Base-by-base conservation (phyloP, 169 alveolate species). In the Plasmodium gonderi region DNA sequence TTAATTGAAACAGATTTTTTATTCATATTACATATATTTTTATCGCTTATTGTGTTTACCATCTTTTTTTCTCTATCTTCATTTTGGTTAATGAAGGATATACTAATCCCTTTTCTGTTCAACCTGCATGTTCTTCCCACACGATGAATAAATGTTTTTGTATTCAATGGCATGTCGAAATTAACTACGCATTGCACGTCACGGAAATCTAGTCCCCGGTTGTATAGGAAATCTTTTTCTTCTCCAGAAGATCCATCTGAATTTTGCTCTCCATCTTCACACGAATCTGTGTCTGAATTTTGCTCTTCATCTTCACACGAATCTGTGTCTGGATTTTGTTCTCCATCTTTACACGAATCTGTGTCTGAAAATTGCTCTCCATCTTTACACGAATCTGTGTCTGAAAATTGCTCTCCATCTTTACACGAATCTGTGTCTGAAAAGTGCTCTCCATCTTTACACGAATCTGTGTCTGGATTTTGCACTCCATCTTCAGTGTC, bases 91-190 rank as follows among this genome's bases (percentile, higher is more conserved):
- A 96, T 81, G 90, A 96, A 95, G 54, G 96, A 89, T 67, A 96
- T 80, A 36, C 95, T 95, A 51, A 95, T 97, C 9, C 99, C 99
- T 67, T 95, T 92, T 17, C 94, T 97, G 11, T 99, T 99, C 0
- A 99, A 99, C 77, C 99, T 96, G 17, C 99, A 99, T n/a, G 99
- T 98, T 87, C 99, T 97, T 9, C 99, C 99, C 29, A 98, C 97
- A 91, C 99, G 97, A 95, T 99, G 99, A 49, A 99, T 97, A 94
- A 99, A 99, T 79, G 97, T 97, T 47, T 98, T 97, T 23, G 97
- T 95, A 20, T 97, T 96, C 91, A 96, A 97, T n/a, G 99, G 99
- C 80, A 98, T 97, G 92, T 98, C 99, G 91, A 96, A 99, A 94
- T 98, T 99, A 68, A 99, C 97, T 74, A 99, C 99, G 38, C 98